Evolutionary conservation across 2,329 filamentous ascomycete species (phyloP).

Genomic region (Penicillium occitanis): DNA sequence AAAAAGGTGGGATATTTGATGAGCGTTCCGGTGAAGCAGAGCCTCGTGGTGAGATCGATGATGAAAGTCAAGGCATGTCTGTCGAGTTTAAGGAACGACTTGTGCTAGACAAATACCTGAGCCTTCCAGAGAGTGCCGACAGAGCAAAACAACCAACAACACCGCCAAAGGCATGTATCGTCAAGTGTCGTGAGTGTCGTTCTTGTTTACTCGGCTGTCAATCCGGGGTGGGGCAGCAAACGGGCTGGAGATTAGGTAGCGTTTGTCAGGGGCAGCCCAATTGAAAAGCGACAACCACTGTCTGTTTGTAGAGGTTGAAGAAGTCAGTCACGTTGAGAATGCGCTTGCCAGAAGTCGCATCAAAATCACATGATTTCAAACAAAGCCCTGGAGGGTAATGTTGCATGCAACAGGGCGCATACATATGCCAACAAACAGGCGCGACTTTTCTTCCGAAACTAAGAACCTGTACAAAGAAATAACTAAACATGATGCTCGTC

Average conservation of each 20-base stretch:
- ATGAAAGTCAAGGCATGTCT: not conserved
- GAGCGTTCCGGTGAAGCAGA: not conserved
- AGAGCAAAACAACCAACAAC: not conserved
- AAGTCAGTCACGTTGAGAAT: not conserved
- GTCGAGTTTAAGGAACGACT: not conserved
- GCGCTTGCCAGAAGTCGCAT: not conserved
- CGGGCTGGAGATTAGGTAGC: not conserved
- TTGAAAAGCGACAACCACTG: not conserved
- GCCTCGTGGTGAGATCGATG: not conserved
- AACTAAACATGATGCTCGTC: not conserved
- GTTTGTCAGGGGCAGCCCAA: not conserved
- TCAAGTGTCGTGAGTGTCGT: not conserved
- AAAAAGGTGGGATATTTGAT: not conserved
- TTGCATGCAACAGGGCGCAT: not conserved
- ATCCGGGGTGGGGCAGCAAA: not conserved
- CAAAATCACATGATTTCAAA: conserved; percentile 5
- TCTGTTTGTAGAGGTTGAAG: not conserved
- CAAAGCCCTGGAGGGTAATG: not conserved
- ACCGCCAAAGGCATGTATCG: not conserved
- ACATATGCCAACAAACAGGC: not conserved
- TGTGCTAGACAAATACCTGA: not conserved
- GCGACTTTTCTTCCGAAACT: not conserved
- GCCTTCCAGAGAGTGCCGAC: not conserved
- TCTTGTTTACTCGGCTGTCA: not conserved
- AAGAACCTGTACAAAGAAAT: not conserved